These are phyloP conservation scores for Exobasidium rhododendri DNA, from an alignment of 1,284 basidiomycete genomes.

Conservation along the genomic window DNA sequence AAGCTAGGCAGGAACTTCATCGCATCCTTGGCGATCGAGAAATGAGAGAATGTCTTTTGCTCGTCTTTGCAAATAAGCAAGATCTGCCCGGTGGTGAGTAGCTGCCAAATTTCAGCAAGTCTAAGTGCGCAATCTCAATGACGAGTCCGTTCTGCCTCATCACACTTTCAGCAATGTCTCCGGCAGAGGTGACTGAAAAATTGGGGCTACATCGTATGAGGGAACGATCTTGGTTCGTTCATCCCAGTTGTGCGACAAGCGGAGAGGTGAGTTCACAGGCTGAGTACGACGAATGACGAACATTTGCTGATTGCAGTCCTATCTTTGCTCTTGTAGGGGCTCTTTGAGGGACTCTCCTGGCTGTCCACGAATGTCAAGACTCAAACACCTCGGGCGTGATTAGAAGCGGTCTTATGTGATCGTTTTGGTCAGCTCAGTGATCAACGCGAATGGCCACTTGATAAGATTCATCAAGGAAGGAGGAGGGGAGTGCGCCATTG, in stretches of 20 bases:
- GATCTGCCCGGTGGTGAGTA: constrained; percentile 73
- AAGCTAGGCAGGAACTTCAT: constrained; percentile 98
- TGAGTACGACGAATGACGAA: too few relatives aligned
- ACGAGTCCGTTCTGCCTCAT: too few relatives aligned
- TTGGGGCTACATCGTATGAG: constrained; percentile 94
- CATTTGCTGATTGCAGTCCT: too few relatives aligned
- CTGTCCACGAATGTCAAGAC: constrained; percentile 19
- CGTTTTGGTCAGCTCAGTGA: too few relatives aligned
- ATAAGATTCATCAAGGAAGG: too few relatives aligned
- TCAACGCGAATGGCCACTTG: too few relatives aligned
- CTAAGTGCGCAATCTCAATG: too few relatives aligned
- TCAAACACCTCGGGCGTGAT: constrained; percentile 8
- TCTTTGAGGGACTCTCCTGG: constrained; percentile 79
- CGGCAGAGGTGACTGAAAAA: constrained; percentile 99
- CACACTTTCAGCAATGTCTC: constrained; percentile 88
- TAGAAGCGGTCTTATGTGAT: too few relatives aligned
- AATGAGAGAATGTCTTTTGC: constrained; percentile 93
- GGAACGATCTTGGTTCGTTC: constrained; percentile 88
- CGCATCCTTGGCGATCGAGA: constrained; percentile 99
- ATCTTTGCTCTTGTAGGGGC: constrained; percentile 64
- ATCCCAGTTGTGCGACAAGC: constrained; percentile 97
- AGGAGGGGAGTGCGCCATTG: too few relatives aligned
- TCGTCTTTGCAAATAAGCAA: constrained; percentile 99
- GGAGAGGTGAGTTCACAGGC: constrained; percentile 66
- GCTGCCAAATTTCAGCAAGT: not conserved